Evolutionary conservation across 345 rosid species (phyloP), one percentile per base, ranked within the genome.

Genomic region (Acer negundo): DNA sequence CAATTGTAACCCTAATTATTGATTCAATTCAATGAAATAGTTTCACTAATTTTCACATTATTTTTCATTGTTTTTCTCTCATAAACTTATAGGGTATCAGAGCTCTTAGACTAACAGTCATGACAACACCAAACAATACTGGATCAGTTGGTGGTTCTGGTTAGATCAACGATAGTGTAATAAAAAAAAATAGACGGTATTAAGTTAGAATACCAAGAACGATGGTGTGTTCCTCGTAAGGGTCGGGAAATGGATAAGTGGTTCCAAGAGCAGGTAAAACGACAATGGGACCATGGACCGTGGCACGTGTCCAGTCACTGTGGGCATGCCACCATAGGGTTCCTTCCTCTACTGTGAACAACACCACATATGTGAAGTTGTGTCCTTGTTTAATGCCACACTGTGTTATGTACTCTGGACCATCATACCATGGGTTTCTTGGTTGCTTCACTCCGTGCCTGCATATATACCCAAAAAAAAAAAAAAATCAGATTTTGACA

Each of bases 251-350:
- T 7, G 88, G 88, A 44, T 75, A 85, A 13, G 73, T n/a, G 10
- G 77, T 67, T 11, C 81, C 81, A 7, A 38, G 26, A 10, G 76
- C 69, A 0, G 88, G 88, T 1, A 22, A 46, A 42, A 85, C 70
- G 12, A 83, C 72, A 31, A 85, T 77, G 17, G 89, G 84, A 3
- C 91, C 89, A 47, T 88, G 79, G 11, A 88, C 87, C 0, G 85
- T 86, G 17, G 85, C 85, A 26, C 91, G 65, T 1, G 84, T 19
- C 91, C 91, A 88, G 28, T 84, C 84, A 22, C 88, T 88, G 12
- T 85, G 82, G 6, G 91, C 91, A 40, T 88, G 89, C 91, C 91
- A 88, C 89, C 91, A 86, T 0, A 88, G 77, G 19, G 91, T 88
- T 35, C 92, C 92, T 75, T 79, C 84, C 40, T 87, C 86, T 0